phyloP scores from a whole-genome alignment of 768 basidiomycete genomes.

The Leccinellum luteum region DNA sequence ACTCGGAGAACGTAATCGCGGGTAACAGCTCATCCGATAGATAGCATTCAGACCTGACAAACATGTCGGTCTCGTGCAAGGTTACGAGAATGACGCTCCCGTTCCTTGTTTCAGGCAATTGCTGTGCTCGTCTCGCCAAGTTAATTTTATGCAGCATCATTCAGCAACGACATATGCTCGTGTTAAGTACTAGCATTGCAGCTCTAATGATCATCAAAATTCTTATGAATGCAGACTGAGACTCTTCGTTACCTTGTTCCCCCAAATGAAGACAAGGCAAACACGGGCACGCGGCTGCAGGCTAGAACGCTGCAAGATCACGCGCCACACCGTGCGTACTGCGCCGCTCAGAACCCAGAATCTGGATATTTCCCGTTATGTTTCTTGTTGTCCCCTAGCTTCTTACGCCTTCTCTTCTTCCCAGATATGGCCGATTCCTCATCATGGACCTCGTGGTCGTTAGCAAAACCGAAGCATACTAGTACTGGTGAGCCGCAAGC shows the following conservation, averaged over 20 bases:
- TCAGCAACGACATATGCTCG: neutral
- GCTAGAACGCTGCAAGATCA: neutral
- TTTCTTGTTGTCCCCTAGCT: neutral
- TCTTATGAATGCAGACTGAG: neutral
- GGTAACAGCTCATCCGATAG: slow-evolving; percentile 8
- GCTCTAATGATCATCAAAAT: too few relatives aligned
- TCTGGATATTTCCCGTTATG: neutral
- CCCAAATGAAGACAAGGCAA: neutral
- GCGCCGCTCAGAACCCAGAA: neutral
- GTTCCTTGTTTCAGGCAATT: neutral
- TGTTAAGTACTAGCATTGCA: neutral
- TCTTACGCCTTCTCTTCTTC: neutral
- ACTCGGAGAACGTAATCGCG: neutral
- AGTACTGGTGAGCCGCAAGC: neutral
- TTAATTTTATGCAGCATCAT: neutral
- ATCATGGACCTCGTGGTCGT: neutral
- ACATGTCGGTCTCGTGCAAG: neutral
- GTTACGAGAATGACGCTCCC: slow-evolving; percentile 3
- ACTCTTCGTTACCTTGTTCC: neutral
- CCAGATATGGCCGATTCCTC: neutral
- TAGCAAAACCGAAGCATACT: neutral
- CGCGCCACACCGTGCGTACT: neutral
- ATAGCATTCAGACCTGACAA: slow-evolving; percentile 19
- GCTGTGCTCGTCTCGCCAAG: neutral
- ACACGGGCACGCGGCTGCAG: neutral